These are phyloP conservation scores for Boletales sp. DNA, from an alignment of 768 basidiomycete species.

Conservation along the genomic window DNA sequence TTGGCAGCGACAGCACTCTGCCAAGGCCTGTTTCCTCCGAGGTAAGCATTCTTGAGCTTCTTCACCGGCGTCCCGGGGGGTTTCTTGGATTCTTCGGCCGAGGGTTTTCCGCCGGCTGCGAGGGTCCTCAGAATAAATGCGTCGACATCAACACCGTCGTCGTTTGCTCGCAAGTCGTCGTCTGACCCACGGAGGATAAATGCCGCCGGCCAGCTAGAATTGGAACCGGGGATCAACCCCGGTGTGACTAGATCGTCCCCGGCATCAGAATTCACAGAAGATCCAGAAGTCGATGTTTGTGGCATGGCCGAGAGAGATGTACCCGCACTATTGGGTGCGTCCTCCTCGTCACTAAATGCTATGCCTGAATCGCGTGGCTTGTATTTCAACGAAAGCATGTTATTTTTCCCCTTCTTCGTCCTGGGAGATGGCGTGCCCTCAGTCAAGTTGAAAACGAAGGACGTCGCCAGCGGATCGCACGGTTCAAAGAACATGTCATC, in stretches of 20 bases:
- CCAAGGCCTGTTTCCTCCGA: conserved; percentile 65
- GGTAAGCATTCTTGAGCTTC: conserved; percentile 56
- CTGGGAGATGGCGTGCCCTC: conserved; percentile 56
- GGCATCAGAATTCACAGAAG: conserved; percentile 52
- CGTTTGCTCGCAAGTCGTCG: conserved; percentile 27
- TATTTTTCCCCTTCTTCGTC: conserved; percentile 29
- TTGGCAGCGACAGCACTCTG: conserved; percentile 76
- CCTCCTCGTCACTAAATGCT: conserved; percentile 59
- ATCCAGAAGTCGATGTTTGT: conserved; percentile 58
- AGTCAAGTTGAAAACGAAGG: conserved; percentile 56
- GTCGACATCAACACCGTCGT: conserved; percentile 48
- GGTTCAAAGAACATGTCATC: conserved; percentile 56
- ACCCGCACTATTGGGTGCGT: conserved; percentile 16
- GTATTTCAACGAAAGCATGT: conserved; percentile 60
- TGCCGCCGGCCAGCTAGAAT: conserved; percentile 63
- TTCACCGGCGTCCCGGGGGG: conserved; percentile 84
- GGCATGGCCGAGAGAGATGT: conserved; percentile 41
- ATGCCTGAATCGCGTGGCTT: conserved; percentile 68
- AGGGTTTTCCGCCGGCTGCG: conserved; percentile 51
- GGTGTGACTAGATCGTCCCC: conserved; percentile 75
- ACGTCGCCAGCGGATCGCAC: conserved; percentile 41
- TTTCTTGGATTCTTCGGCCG: conserved; percentile 47
- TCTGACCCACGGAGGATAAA: conserved; percentile 39
- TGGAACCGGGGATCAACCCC: conserved; percentile 46
- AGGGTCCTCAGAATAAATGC: conserved; percentile 72